These are phyloP conservation scores for Penicillium desertorum DNA, from an alignment of 495 filamentous ascomycete species.

Conservation along the genomic window DNA sequence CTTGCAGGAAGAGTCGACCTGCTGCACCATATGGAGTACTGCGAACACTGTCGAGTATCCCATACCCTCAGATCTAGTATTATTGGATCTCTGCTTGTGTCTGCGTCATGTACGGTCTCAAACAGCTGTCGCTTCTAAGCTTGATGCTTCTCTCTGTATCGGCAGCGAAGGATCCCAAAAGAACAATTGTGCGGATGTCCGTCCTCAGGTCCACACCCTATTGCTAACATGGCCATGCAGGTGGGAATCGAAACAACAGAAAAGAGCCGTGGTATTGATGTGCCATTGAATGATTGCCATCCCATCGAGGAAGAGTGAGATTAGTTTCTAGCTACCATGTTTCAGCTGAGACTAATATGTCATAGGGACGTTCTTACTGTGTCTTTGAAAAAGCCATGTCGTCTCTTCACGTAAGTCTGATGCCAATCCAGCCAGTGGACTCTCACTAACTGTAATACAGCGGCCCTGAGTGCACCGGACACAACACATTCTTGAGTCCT, in stretches of 20 bases:
- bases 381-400: constrained; percentile 26
- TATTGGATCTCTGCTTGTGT: not conserved
- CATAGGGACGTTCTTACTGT: constrained; percentile 26
- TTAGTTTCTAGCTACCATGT: not conserved
- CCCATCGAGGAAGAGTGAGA: constrained; percentile 31
- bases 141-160: constrained; percentile 26
- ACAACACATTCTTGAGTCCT: constrained; percentile 27
- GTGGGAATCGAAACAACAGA: constrained; percentile 29
- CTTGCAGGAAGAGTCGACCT: not conserved
- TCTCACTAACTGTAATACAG: constrained; percentile 8
- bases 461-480: constrained; percentile 30
- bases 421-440: not conserved
- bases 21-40: no score
- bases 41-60: not conserved
- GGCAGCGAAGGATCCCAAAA: constrained; percentile 16
- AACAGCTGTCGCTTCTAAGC: constrained; percentile 25
- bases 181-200: constrained; percentile 17
- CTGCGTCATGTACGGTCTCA: constrained; percentile 27
- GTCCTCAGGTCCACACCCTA: not conserved
- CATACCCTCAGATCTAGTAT: not conserved
- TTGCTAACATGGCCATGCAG: constrained; percentile 12
- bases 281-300: constrained; percentile 27
- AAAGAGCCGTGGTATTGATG: constrained; percentile 23
- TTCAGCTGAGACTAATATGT: constrained; percentile 1
- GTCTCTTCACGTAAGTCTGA: constrained; percentile 29